Base-by-base conservation (phyloP, 1,284 basidiomycete genomes). In the Sanghuangporus weigelae region DNA sequence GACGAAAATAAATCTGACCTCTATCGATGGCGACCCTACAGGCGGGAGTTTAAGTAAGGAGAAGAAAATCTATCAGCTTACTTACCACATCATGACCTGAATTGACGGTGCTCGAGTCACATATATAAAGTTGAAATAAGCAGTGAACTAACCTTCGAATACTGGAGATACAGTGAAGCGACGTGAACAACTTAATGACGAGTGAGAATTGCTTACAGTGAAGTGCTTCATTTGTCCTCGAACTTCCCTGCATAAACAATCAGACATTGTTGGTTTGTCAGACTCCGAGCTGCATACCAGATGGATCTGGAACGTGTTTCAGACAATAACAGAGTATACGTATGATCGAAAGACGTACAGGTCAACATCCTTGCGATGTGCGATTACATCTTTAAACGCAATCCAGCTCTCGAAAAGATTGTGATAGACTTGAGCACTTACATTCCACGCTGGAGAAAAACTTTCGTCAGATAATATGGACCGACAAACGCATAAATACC, bases 1-100 rank as follows among this genome's bases (percentile, higher is more conserved):
- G 26, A 31, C 3, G 26, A 16, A 36, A 42, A 11, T n/a, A 42
- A 3, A 51, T 19, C 57, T 35, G 36, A 84, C 89, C 93, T 78
- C 93, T 81, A 70, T 97, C 95, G 63, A 97, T 86, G 0, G 95
- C 95, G 54, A 97, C 94, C 93, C 91, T 91, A 57, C 40, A 59
- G 26, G 16, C 63, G 50, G 62, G 40, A 23, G 42, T 42, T 54
- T 40, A 48, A 65, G 26, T 55, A 57, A 40, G 59, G 55, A 63
- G 60, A 56, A 21, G n/a, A 38, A 40, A 16, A 40, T 19, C 26
- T 36, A 26, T 23, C 4, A 8, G 35, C 58, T 4, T 2, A 68
- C 81, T 69, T 69, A 90, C 90, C 93, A 95, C 72, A 95, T 82
- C 93, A 96, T 95, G 60, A 95, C 79, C 87, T 91, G 67, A 12